A percentile compares a stretch with the other conserved stretches of the same genome.
Conservation (phyloP, 2,329 filamentous ascomycete genomes). For the Corinectria fuckeliana region DNA sequence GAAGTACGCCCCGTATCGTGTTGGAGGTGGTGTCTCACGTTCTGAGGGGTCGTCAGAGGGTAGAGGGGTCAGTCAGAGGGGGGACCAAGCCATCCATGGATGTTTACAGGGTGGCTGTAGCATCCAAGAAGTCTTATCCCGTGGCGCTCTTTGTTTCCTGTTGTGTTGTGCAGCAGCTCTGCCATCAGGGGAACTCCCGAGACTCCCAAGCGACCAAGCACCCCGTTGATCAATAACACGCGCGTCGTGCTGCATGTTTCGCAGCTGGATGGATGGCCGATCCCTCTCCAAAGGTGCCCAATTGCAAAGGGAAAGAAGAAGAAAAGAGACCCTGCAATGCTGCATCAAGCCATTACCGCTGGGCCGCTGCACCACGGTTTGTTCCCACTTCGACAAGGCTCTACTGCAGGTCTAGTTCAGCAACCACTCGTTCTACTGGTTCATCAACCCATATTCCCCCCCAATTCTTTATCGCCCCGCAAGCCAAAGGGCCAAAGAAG, state of each 20-base stretch:
- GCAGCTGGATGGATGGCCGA: slow-evolving; percentile 31
- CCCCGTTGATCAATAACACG: slow-evolving; percentile 34
- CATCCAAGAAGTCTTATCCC: neutral
- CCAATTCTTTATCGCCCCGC: too few species aligned
- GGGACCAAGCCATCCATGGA: neutral
- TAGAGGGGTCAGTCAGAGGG: neutral
- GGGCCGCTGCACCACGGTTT: slow-evolving; percentile 2
- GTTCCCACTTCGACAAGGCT: slow-evolving; percentile 14
- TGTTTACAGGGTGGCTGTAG: neutral
- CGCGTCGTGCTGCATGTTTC: slow-evolving; percentile 33
- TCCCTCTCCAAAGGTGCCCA: slow-evolving; percentile 28
- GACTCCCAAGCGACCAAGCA: too few species aligned
- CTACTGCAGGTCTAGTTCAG: slow-evolving; percentile 18
- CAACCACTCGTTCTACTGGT: neutral
- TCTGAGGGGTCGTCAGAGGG: slow-evolving; percentile 1
- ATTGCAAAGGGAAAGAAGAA: too few species aligned
- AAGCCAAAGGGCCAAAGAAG: slow-evolving; percentile 1
- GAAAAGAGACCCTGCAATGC: slow-evolving; percentile 7
- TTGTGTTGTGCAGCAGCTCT: too few species aligned
- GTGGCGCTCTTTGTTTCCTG: too few species aligned
- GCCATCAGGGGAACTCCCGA: neutral
- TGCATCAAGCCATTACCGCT: neutral
- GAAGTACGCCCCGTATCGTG: too few species aligned
- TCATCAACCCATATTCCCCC: slow-evolving; percentile 4
- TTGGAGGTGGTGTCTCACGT: slow-evolving; percentile 2